A percentile compares a stretch with the other conserved stretches of the same genome.
phyloP scores from a whole-genome alignment of 306 rosid species.

The Inga laurina region DNA sequence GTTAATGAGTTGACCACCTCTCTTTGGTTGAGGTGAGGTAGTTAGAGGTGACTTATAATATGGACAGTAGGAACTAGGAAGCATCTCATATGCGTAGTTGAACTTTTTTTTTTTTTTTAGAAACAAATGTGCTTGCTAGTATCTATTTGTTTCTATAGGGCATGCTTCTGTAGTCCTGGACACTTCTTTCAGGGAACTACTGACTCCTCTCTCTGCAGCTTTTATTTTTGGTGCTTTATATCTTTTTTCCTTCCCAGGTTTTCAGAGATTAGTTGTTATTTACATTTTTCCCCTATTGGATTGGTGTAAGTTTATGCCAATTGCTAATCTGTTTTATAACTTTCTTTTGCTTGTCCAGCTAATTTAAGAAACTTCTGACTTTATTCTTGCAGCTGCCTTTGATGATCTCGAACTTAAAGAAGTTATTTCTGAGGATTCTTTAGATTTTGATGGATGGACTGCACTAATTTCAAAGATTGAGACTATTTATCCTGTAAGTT shows the following conservation, averaged over 20 bases:
- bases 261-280: constrained; percentile 5
- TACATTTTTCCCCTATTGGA: not conserved
- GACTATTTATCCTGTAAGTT: constrained; percentile 60
- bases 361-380: constrained; percentile 19
- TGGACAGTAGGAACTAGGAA: no score
- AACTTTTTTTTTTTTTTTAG: no score
- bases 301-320: constrained; percentile 6
- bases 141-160: constrained; percentile 3
- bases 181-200: not conserved
- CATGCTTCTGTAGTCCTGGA: not conserved
- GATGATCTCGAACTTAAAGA: constrained; percentile 47
- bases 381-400: constrained; percentile 50
- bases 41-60: no score
- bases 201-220: not conserved
- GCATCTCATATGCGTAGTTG: no score
- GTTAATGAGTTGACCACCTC: no score
- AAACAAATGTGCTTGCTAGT: not conserved
- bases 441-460: constrained; percentile 71
- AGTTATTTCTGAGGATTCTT: constrained; percentile 43
- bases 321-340: not conserved
- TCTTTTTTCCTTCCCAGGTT: not conserved
- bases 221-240: not conserved
- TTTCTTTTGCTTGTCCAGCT: constrained; percentile 5
- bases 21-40: no score
- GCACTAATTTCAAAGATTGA: constrained; percentile 62